These are phyloP conservation scores for Colletotrichum sp. DNA, from an alignment of 2,329 filamentous ascomycete species.

Conservation along the genomic window DNA sequence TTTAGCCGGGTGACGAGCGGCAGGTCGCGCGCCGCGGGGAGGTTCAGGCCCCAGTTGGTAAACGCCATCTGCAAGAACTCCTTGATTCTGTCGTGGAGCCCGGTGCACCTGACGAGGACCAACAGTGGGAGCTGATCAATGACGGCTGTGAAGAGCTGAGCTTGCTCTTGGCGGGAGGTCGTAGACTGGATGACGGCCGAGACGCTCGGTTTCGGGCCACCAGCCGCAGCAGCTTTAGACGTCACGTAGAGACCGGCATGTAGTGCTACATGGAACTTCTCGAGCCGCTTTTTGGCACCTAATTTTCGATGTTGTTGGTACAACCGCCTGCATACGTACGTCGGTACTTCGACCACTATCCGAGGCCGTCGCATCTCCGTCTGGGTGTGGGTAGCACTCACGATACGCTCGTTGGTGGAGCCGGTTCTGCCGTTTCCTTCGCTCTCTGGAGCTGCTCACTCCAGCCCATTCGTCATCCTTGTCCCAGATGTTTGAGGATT, in stretches of 20 bases:
- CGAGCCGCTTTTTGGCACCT: neutral
- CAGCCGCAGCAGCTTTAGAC: neutral
- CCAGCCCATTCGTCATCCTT: conserved; percentile 30
- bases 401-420: conserved; percentile 29
- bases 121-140: neutral
- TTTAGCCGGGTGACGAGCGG: neutral
- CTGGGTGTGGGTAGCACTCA: conserved; percentile 4
- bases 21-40: neutral
- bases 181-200: neutral
- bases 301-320: neutral
- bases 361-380: neutral
- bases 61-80: neutral
- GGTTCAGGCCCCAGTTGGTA: neutral
- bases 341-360: neutral
- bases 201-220: neutral
- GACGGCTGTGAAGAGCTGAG: neutral
- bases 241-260: neutral
- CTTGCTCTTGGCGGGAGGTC: neutral
- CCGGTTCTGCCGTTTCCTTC: conserved; percentile 31
- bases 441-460: conserved; percentile 20
- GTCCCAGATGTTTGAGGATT: neutral
- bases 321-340: neutral
- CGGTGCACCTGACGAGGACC: neutral
- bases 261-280: neutral
- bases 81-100: neutral